phyloP scores from a whole-genome alignment of 2,329 filamentous ascomycete species.

The Verticillium nubilum region DNA sequence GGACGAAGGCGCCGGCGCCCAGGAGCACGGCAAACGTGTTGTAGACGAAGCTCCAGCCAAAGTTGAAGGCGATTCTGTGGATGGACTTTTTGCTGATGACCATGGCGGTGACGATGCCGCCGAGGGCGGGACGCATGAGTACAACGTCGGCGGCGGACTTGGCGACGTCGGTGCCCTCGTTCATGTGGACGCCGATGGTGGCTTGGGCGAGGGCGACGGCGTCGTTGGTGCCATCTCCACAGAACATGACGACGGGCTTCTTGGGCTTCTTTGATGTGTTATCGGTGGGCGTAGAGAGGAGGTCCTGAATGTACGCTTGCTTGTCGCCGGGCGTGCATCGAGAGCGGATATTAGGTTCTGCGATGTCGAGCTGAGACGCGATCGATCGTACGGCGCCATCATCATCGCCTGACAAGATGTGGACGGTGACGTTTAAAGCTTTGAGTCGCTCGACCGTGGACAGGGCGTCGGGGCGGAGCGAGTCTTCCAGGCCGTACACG shows the following conservation, averaged over 20 bases:
- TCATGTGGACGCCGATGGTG: conserved; percentile 65
- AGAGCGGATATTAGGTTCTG: conserved; percentile 29
- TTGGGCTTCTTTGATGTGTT: conserved; percentile 7
- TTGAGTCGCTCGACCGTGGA: conserved; percentile 28
- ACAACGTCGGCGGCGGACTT: conserved; percentile 64
- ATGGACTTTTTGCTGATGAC: conserved; percentile 41
- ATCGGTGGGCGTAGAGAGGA: conserved; percentile 18
- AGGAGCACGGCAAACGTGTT: conserved; percentile 64
- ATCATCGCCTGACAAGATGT: conserved; percentile 49
- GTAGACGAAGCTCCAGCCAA: conserved; percentile 65
- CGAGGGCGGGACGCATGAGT: conserved; percentile 51
- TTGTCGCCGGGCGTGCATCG: conserved; percentile 41
- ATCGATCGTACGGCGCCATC: conserved; percentile 38
- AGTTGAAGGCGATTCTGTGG: conserved; percentile 59
- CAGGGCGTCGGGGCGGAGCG: conserved; percentile 35
- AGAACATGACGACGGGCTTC: conserved; percentile 54
- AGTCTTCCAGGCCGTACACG: conserved; percentile 41
- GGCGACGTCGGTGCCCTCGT: conserved; percentile 57
- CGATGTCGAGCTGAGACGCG: conserved; percentile 34
- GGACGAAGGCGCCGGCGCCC: conserved; percentile 59
- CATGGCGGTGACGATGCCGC: conserved; percentile 53
- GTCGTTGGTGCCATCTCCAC: conserved; percentile 77
- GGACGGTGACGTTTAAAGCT: conserved; percentile 32
- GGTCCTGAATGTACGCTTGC: conserved; percentile 32
- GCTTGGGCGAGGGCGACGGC: conserved; percentile 67